Conservation (phyloP, 2,329 filamentous ascomycete genomes). For the Cordyceps tenuipes region DNA sequence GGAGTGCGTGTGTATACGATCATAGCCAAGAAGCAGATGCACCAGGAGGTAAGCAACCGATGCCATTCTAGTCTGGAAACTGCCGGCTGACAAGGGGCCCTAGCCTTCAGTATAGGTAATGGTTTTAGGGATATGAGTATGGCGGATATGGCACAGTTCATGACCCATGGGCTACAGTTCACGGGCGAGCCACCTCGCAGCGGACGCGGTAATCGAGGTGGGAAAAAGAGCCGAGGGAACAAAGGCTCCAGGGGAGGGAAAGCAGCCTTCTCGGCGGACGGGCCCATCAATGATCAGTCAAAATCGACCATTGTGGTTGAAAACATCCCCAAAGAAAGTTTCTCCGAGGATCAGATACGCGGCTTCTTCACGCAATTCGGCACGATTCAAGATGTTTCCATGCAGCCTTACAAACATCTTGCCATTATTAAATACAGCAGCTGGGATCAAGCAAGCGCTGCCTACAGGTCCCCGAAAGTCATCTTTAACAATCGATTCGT, state of each 20-base stretch:
- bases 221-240: conserved; percentile 26
- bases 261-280: conserved; percentile 56
- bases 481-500: conserved; percentile 83
- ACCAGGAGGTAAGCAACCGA: neutral
- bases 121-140: neutral
- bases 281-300: conserved; percentile 52
- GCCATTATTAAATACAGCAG: conserved; percentile 62
- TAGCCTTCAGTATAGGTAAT: conserved; percentile 1
- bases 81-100: neutral
- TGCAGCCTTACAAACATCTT: conserved; percentile 58
- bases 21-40: conserved; percentile 50
- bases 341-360: conserved; percentile 56
- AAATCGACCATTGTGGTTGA: conserved; percentile 68
- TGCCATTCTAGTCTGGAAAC: neutral
- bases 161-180: neutral
- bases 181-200: neutral
- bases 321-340: conserved; percentile 65
- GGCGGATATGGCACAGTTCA: neutral
- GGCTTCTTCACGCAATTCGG: conserved; percentile 68
- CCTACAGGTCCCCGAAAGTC: conserved; percentile 68
- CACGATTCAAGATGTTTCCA: conserved; percentile 50
- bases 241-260: conserved; percentile 28
- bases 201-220: neutral
- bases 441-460: conserved; percentile 58
- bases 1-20: conserved; percentile 59